A percentile compares a stretch with the other conserved stretches of the same genome.
Evolutionary conservation across 768 basidiomycete genomes (phyloP).

Genomic region (Lactarius sp.): DNA sequence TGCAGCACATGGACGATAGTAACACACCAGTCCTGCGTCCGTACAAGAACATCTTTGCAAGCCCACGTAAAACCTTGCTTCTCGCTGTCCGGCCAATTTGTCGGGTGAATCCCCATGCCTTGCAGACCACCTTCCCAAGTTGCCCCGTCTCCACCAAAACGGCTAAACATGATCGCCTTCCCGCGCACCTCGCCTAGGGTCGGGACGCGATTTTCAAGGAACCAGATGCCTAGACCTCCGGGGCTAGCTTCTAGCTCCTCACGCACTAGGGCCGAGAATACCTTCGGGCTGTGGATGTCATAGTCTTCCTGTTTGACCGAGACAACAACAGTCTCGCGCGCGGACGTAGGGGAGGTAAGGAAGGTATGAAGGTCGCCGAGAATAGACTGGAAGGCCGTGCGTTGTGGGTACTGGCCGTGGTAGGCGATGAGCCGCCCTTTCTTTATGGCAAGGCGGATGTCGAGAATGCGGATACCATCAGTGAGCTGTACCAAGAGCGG

Average conservation of each 20-base stretch:
- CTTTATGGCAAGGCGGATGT: slow-evolving; percentile 72
- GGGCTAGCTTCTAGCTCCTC: slow-evolving; percentile 56
- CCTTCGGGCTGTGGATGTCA: slow-evolving; percentile 37
- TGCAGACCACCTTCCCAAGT: slow-evolving; percentile 67
- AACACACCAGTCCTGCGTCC: slow-evolving; percentile 80
- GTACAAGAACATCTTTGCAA: slow-evolving; percentile 61
- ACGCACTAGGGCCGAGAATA: slow-evolving; percentile 63
- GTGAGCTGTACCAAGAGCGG: slow-evolving; percentile 64
- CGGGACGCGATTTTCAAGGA: slow-evolving; percentile 75
- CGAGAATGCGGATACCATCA: slow-evolving; percentile 76
- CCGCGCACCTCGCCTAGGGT: slow-evolving; percentile 80
- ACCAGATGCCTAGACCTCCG: slow-evolving; percentile 65
- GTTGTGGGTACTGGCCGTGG: slow-evolving; percentile 73
- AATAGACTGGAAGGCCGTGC: slow-evolving; percentile 61
- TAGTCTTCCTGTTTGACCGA: slow-evolving; percentile 88
- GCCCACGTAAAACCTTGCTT: slow-evolving; percentile 75
- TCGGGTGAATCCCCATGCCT: slow-evolving; percentile 84
- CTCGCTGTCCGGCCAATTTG: slow-evolving; percentile 76
- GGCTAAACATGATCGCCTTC: slow-evolving; percentile 77
- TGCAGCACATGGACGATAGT: not conserved
- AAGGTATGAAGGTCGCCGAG: slow-evolving; percentile 58
- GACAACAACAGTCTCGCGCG: slow-evolving; percentile 73
- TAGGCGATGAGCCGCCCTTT: slow-evolving; percentile 64
- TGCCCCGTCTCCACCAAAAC: slow-evolving; percentile 67
- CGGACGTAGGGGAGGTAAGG: slow-evolving; percentile 51